These are phyloP conservation scores for Rhizopogon vinicolor DNA, from an alignment of 768 basidiomycete species.

Conservation along the genomic window DNA sequence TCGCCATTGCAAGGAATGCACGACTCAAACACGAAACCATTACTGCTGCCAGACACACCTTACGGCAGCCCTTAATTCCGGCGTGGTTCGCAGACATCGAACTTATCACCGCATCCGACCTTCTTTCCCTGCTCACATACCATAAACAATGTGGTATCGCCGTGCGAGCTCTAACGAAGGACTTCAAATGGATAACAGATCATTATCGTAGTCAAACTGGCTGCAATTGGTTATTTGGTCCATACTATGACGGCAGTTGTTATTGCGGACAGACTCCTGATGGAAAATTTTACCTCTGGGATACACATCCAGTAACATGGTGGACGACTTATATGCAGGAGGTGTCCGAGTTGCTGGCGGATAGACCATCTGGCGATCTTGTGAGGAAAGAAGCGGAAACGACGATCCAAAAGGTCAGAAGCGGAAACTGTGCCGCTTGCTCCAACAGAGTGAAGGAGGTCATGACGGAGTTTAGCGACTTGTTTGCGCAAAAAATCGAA, in stretches of 20 bases:
- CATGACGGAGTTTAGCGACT: conserved; percentile 9
- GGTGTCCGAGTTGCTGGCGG: conserved; percentile 8
- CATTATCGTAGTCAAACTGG: conserved; percentile 1
- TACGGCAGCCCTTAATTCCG: conserved; percentile 18
- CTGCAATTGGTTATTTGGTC: conserved; percentile 6
- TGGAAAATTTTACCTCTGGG: neutral
- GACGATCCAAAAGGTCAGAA: neutral
- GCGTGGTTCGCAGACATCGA: conserved; percentile 21
- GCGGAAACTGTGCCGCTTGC: neutral
- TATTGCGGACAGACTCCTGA: neutral
- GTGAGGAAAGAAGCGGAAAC: neutral
- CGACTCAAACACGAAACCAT: conserved; percentile 15
- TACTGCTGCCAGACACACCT: conserved; percentile 24
- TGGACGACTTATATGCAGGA: conserved; percentile 18
- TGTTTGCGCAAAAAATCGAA: conserved; percentile 11
- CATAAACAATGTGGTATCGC: conserved; percentile 11
- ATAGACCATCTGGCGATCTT: conserved; percentile 11
- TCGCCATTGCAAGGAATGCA: conserved; percentile 26
- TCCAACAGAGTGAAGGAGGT: conserved; percentile 1
- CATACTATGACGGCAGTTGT: neutral
- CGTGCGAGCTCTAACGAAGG: neutral
- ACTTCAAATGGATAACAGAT: conserved; percentile 10
- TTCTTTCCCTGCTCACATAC: conserved; percentile 21
- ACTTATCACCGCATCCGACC: conserved; percentile 18
- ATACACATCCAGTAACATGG: conserved; percentile 1